These are phyloP conservation scores for Podospora australis DNA, from an alignment of 495 filamentous ascomycete genomes.

Conservation along the genomic window DNA sequence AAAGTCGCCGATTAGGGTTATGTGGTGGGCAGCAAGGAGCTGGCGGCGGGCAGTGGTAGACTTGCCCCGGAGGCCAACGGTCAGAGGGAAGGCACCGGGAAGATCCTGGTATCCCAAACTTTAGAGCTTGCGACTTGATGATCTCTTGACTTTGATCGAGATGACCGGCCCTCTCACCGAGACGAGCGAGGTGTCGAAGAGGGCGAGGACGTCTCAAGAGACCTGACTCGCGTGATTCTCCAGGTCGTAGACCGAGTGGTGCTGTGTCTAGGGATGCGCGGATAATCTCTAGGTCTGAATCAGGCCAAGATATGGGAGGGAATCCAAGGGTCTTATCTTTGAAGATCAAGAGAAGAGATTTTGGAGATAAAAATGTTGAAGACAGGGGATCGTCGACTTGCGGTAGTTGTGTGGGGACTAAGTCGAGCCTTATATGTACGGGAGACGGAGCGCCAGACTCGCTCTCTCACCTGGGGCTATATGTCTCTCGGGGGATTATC, in stretches of 20 bases:
- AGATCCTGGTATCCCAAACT: constrained; percentile 17
- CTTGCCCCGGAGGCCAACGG: constrained; percentile 7
- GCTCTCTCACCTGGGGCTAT: neutral
- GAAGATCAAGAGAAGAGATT: constrained; percentile 8
- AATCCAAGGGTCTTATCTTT: too few relatives aligned
- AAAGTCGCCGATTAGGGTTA: constrained; percentile 22
- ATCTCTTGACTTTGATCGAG: too few relatives aligned
- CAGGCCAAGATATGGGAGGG: neutral
- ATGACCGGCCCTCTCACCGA: too few relatives aligned
- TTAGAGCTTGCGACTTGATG: too few relatives aligned
- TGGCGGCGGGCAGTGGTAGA: neutral
- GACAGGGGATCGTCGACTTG: constrained; percentile 21
- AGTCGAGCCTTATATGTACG: constrained; percentile 18
- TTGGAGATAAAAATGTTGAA: constrained; percentile 6
- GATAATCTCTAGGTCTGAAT: constrained; percentile 5
- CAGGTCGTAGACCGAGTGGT: neutral
- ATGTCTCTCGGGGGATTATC: too few relatives aligned
- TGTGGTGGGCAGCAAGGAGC: constrained; percentile 13
- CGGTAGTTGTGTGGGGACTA: constrained; percentile 14
- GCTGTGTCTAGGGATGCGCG: constrained; percentile 5
- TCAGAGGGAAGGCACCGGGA: constrained; percentile 14
- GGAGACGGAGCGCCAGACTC: constrained; percentile 3
- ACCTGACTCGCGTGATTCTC: constrained; percentile 1
- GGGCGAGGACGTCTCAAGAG: neutral
- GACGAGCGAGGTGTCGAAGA: neutral